phyloP scores from a whole-genome alignment of 2,329 filamentous ascomycete species.

The Beauveria pseudobassiana region DNA sequence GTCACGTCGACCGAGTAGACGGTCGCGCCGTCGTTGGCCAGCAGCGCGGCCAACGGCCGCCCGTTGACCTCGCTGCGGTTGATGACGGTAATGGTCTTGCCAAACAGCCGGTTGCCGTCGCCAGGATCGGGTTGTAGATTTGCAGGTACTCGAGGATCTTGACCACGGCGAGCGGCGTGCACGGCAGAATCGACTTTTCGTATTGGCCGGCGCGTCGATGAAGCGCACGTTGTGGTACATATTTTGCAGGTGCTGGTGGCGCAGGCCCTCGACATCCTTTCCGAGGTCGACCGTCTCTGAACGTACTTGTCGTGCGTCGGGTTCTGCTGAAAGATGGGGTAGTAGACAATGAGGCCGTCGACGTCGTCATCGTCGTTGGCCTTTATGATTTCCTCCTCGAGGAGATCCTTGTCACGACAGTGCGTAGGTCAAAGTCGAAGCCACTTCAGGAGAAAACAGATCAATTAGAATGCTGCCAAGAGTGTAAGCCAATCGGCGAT shows the following conservation, averaged over 20 bases:
- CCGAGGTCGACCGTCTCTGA: slow-evolving; percentile 80
- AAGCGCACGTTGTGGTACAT: slow-evolving; percentile 99
- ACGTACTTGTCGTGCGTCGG: slow-evolving; percentile 87
- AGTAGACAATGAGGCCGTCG: slow-evolving; percentile 95
- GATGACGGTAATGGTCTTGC: slow-evolving; percentile 91
- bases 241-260: slow-evolving; percentile 92
- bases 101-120: slow-evolving; percentile 86
- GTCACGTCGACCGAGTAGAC: slow-evolving; percentile 94
- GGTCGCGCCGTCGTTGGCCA: slow-evolving; percentile 91
- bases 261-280: slow-evolving; percentile 95
- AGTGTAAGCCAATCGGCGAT: background rate
- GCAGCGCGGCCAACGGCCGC: slow-evolving; percentile 78
- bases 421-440: slow-evolving; percentile 80
- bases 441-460: slow-evolving; percentile 48
- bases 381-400: slow-evolving; percentile 80
- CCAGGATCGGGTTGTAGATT: slow-evolving; percentile 92
- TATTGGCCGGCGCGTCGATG: slow-evolving; percentile 69
- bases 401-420: slow-evolving; percentile 76
- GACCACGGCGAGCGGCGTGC: slow-evolving; percentile 90
- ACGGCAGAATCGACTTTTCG: slow-evolving; percentile 89
- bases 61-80: slow-evolving; percentile 96
- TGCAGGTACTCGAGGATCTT: slow-evolving; percentile 95
- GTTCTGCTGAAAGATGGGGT: slow-evolving; percentile 81
- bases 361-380: slow-evolving; percentile 73
- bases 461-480: background rate